phyloP scores from a whole-genome alignment of 306 rosid genomes.

The Inga leiocalycina region DNA sequence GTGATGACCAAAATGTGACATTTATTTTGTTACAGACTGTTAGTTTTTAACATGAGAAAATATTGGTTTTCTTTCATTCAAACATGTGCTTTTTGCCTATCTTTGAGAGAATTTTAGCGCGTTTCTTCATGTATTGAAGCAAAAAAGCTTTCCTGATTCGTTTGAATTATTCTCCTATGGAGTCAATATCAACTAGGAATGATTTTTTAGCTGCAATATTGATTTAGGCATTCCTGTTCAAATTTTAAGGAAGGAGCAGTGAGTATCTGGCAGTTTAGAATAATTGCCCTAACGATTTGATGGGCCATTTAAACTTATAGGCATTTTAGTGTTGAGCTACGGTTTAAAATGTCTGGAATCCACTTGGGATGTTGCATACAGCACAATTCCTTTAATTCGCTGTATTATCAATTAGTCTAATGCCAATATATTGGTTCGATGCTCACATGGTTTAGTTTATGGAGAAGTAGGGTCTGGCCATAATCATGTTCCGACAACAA shows the following conservation, averaged over 20 bases:
- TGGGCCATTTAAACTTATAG: not conserved
- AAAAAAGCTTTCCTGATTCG: not conserved
- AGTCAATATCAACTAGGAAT: constrained; percentile 1
- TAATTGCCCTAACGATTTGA: not conserved
- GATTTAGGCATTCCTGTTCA: not conserved
- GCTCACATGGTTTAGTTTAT: not conserved
- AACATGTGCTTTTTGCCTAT: not conserved
- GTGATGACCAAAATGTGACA: not conserved
- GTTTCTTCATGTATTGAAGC: not conserved
- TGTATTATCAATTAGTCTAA: not conserved
- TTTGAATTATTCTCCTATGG: not conserved
- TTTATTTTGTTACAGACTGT: not conserved
- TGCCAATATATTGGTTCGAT: not conserved
- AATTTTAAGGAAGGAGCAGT: not conserved
- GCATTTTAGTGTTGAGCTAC: not conserved
- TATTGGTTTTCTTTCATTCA: not conserved
- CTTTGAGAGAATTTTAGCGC: not conserved
- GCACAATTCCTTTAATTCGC: not conserved
- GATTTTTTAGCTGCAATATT: constrained; percentile 11
- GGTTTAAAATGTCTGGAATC: not conserved
- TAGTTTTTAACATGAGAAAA: not conserved
- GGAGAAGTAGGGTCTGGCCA: not conserved
- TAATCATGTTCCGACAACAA: constrained; percentile 9
- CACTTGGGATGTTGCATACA: not conserved
- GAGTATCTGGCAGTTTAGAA: not conserved